These are phyloP conservation scores for Tarenaya hassleriana DNA, from an alignment of 345 rosid genomes.

Conservation along the genomic window DNA sequence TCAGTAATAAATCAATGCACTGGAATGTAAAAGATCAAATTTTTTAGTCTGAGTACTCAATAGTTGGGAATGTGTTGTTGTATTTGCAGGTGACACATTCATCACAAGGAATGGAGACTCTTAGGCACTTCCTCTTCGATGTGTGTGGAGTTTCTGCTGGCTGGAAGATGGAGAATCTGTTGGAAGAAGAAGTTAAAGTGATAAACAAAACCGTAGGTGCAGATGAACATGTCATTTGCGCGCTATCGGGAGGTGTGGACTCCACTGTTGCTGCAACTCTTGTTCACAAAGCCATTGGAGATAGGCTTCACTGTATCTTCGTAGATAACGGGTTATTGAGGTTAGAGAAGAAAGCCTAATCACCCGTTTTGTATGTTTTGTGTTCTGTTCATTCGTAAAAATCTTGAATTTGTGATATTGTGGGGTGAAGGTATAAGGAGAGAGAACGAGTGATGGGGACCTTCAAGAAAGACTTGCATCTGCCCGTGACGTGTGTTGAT, in stretches of 20 bases:
- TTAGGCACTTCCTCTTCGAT: constrained; percentile 61
- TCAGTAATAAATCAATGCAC: background rate
- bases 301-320: constrained; percentile 91
- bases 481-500: constrained; percentile 83
- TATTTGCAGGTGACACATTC: constrained; percentile 77
- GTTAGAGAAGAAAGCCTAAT: constrained; percentile 42
- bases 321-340: constrained; percentile 92
- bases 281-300: constrained; percentile 92
- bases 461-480: constrained; percentile 75
- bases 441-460: constrained; percentile 90
- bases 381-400: background rate
- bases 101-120: constrained; percentile 87
- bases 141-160: constrained; percentile 68
- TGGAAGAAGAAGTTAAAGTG: constrained; percentile 84
- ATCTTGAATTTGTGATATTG: constrained; percentile 1
- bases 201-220: constrained; percentile 58
- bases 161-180: constrained; percentile 88
- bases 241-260: constrained; percentile 95
- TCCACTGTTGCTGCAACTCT: constrained; percentile 98
- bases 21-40: background rate
- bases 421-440: constrained; percentile 65
- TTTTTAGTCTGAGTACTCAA: constrained; percentile 1
- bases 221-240: constrained; percentile 90
- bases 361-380: background rate
- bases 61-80: constrained; percentile 6